Evolutionary conservation across 2,329 filamentous ascomycete genomes (phyloP), one percentile per base, ranked within the genome.

Genomic region (Metarhizium brunneum): DNA sequence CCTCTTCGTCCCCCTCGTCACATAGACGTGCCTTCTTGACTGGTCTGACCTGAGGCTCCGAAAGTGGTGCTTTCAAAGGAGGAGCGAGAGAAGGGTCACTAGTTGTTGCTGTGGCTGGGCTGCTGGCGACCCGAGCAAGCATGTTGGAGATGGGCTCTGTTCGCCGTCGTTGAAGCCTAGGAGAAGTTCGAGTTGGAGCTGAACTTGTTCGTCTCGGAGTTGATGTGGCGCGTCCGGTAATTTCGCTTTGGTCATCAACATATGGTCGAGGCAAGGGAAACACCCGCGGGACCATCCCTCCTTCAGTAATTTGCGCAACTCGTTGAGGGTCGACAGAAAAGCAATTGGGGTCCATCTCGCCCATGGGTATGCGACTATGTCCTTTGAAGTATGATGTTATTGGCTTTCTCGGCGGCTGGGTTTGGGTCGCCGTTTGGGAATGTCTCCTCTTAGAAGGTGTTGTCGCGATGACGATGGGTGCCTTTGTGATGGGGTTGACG

Each of bases 401-500:
- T 2, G 80, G 76, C 59, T 82, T 83, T 13, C 65, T 50, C 55
- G 65, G 55, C 60, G 71, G 62, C n/a, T 63, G 61, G 52, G 61
- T 57, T 18, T 60, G 50, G 4, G 60, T 55, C 7, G 62, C 57
- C 3, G 61, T 63, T 50, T 74, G 71, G n/a, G 73, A 74, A 54
- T 73, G 68, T 57, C 69, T 69, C 59, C 72, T 65, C 63, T 75
- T 76, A 54, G 68, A 68, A 11, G 78, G 75, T 16, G 73, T 72
- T 11, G 65, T 61, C 7, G 69, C 63, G 45, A 77, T 58, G n/a
- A 71, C 53, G 20, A 84, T 81, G 20, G 77, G 79, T 57, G 85
- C 69, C 70, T 96, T 97, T 1, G 91, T 95, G 61, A 92, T 94
- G 2, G 94, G 94, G 68, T 97, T 87, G 49, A 96, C 71, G 62